Evolutionary conservation across 331 rosid genomes (phyloP).

Genomic region (Rosa hybrid): DNA sequence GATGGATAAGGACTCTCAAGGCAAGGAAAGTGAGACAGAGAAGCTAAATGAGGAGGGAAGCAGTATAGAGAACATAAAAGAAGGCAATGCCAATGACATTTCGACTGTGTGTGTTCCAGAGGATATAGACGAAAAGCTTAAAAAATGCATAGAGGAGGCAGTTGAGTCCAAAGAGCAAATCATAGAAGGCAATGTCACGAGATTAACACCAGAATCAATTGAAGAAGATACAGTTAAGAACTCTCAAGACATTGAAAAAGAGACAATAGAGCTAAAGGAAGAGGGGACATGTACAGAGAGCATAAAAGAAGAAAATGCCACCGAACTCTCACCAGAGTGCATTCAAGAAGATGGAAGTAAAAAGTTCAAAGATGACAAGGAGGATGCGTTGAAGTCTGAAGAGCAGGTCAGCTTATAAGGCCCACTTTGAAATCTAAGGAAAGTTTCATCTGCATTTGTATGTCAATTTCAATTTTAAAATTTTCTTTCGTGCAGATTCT

Average conservation of each 20-base stretch:
- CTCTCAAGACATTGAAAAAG: slow-evolving; percentile 15
- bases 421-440: neutral
- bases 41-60: slow-evolving; percentile 26
- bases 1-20: slow-evolving; percentile 14
- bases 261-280: slow-evolving; percentile 10
- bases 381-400: slow-evolving; percentile 8
- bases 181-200: slow-evolving; percentile 11
- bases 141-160: slow-evolving; percentile 6
- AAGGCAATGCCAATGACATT: slow-evolving; percentile 7
- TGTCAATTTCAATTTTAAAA: neutral
- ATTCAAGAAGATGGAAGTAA: slow-evolving; percentile 23
- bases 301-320: slow-evolving; percentile 22
- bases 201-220: slow-evolving; percentile 14
- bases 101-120: slow-evolving; percentile 23
- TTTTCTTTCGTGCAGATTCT: slow-evolving; percentile 24
- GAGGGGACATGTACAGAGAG: slow-evolving; percentile 15
- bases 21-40: slow-evolving; percentile 22
- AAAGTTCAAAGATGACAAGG: neutral
- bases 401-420: slow-evolving; percentile 33
- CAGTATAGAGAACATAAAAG: slow-evolving; percentile 22
- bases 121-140: slow-evolving; percentile 7
- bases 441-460: slow-evolving; percentile 1
- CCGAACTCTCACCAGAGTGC: slow-evolving; percentile 14
- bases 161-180: slow-evolving; percentile 29
- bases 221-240: slow-evolving; percentile 23